Base-by-base conservation (phyloP, 805 yeast genomes). In the Candida parachauliodes region DNA sequence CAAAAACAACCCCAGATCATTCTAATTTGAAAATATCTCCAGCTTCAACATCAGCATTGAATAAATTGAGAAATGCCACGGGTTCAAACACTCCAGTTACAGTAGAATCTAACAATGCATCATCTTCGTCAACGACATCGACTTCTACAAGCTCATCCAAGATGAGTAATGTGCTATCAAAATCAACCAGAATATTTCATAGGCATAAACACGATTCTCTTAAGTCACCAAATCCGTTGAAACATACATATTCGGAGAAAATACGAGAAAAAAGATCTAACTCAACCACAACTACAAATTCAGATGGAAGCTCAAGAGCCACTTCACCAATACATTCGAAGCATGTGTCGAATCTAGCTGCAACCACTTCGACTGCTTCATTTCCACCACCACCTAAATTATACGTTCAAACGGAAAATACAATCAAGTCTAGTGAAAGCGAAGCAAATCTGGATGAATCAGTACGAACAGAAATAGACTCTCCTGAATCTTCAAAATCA, bases 101-200 rank as follows among this genome's bases (percentile, higher is more conserved):
- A 15, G n/a, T 12, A 9, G 23, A 22, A 12, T 14, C 28, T 17
- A 17, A 11, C n/a, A 16, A 24, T 19, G 2, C 41, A 18, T 11
- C 32, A 15, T 4, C 29, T 10, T 14, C 23, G 3, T 12, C 15
- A 3, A n/a, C 21, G 14, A 20, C 32, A 10, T 8, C 31, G 2
- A 9, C 34, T 16, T 15, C 41, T 3, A 29, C 33, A 6, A 19
- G 19, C 8, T 24, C 28, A n/a, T 27, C 33, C 1, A 38, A 38
- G 26, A 41, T 57, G 54, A 50, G 52, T 31, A 52, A 41, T 24
- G 57, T 55, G 4, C 40, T 59, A 17, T 51, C 59, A 6, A 59
- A 56, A 37, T 56, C 62, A 4, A 40, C 59, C 2, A 46, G 53
- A 25, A 43, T 58, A 7, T 58, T 59, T 34, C 62, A 57, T 32